Evolutionary conservation across 2,329 filamentous ascomycete genomes (phyloP).

Genomic region (Fusarium setosum): DNA sequence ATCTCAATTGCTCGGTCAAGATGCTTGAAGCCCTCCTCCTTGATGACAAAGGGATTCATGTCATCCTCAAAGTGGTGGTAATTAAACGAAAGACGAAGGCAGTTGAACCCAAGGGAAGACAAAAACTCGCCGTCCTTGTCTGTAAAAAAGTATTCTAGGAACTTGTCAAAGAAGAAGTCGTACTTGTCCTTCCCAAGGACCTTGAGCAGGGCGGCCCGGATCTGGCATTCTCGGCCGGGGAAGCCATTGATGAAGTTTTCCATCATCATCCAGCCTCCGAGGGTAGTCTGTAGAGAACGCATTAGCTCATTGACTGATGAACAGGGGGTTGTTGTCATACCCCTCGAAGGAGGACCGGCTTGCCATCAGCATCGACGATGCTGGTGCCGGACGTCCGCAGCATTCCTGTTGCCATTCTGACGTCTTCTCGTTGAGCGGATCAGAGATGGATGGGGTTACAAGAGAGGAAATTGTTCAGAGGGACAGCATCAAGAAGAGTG

Average conservation of each 20-base stretch:
- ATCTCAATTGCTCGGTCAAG: conserved; percentile 61
- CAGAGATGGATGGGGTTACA: not conserved
- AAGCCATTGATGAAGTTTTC: conserved; percentile 73
- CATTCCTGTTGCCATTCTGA: conserved; percentile 29
- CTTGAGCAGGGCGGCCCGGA: conserved; percentile 62
- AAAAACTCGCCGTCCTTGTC: conserved; percentile 68
- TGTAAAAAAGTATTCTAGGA: conserved; percentile 68
- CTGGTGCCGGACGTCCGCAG: conserved; percentile 39
- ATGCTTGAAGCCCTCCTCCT: conserved; percentile 60
- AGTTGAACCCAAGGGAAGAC: conserved; percentile 65
- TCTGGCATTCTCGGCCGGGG: conserved; percentile 66
- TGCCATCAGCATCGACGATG: conserved; percentile 57
- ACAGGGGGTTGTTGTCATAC: conserved; percentile 16
- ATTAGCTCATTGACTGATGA: not conserved
- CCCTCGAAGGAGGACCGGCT: conserved; percentile 55
- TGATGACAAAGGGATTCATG: conserved; percentile 60
- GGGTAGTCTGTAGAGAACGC: conserved; percentile 30
- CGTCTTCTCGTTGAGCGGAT: not conserved
- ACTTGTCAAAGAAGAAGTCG: conserved; percentile 70
- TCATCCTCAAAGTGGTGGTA: conserved; percentile 67
- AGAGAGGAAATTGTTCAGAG: not conserved
- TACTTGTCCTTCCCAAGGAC: conserved; percentile 67
- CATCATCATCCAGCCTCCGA: conserved; percentile 54
- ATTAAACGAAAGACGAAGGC: conserved; percentile 68
- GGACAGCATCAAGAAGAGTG: not conserved